A percentile compares a stretch with the other conserved stretches of the same genome.
These are phyloP conservation scores for Cyberlindnera amylophila DNA, from an alignment of 805 yeast species.

Conservation along the genomic window DNA sequence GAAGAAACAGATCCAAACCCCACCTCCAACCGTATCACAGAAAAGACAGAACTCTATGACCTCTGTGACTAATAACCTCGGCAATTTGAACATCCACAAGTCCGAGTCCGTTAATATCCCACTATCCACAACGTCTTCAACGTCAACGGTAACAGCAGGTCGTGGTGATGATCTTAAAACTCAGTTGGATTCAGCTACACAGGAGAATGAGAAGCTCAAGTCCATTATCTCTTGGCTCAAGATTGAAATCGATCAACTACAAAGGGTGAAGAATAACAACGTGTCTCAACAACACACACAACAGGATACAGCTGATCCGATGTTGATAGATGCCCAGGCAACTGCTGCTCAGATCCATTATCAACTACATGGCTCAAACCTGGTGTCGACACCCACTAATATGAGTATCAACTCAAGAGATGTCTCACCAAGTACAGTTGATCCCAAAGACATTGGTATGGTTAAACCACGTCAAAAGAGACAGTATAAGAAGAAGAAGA, in stretches of 20 bases:
- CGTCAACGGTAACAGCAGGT: slow-evolving; percentile 3
- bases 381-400: slow-evolving; percentile 12
- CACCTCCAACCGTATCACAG: neutral
- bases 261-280: slow-evolving; percentile 2
- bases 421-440: slow-evolving; percentile 23
- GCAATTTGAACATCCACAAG: slow-evolving; percentile 15
- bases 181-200: slow-evolving; percentile 39
- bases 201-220: slow-evolving; percentile 42
- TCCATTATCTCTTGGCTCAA: slow-evolving; percentile 38
- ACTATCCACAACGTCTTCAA: neutral
- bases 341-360: slow-evolving; percentile 11
- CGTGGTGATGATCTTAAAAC: slow-evolving; percentile 16
- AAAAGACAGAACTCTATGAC: slow-evolving; percentile 14
- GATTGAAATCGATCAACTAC: slow-evolving; percentile 34
- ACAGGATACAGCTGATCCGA: too few relatives aligned
- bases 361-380: slow-evolving; percentile 5
- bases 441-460: slow-evolving; percentile 24
- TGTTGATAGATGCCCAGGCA: slow-evolving; percentile 2
- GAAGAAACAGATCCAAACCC: slow-evolving; percentile 8
- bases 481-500: slow-evolving; percentile 24
- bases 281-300: neutral
- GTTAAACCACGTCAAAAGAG: slow-evolving; percentile 19
- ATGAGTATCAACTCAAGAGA: slow-evolving; percentile 9
- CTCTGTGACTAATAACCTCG: slow-evolving; percentile 15
- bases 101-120: slow-evolving; percentile 8